These are phyloP conservation scores for Colletotrichum godetiae DNA, from an alignment of 2,329 filamentous ascomycete genomes.

Conservation along the genomic window DNA sequence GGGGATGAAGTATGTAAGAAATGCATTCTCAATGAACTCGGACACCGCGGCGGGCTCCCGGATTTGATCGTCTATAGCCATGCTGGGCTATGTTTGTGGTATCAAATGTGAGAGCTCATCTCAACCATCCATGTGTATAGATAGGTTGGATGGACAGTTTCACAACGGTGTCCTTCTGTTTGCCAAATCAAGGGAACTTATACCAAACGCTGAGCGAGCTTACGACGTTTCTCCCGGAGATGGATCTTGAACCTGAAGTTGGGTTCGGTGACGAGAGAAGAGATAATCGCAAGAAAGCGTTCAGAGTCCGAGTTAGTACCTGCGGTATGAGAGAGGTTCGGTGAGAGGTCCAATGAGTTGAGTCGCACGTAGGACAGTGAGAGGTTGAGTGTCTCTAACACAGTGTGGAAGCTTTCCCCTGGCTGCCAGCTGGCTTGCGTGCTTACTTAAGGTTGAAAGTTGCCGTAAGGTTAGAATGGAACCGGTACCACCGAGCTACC, in stretches of 20 bases:
- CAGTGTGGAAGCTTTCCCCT: background rate
- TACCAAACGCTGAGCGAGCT: background rate
- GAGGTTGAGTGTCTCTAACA: constrained; percentile 4
- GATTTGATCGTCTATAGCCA: constrained; percentile 34
- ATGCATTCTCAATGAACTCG: constrained; percentile 67
- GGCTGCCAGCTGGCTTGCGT: constrained; percentile 14
- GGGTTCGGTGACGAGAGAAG: no score
- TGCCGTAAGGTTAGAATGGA: background rate
- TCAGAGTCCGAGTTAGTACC: background rate
- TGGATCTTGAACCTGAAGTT: background rate
- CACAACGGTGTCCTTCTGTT: constrained; percentile 1
- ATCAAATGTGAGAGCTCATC: constrained; percentile 18
- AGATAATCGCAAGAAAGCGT: background rate
- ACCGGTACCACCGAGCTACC: constrained; percentile 16
- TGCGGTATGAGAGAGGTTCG: background rate
- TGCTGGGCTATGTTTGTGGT: constrained; percentile 35
- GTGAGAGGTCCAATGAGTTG: constrained; percentile 12
- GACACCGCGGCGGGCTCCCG: constrained; percentile 41
- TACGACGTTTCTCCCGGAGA: background rate
- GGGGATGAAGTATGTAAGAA: constrained; percentile 71
- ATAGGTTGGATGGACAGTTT: constrained; percentile 3
- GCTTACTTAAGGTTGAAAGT: constrained; percentile 18
- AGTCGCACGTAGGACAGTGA: constrained; percentile 3
- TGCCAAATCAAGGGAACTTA: background rate
- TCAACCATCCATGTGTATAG: background rate